Percentiles rank a stretch among this genome's conserved stretches.
These are phyloP conservation scores for Globisporangium barbulae DNA, from an alignment of 352 stramenopile genomes.

Conservation along the genomic window DNA sequence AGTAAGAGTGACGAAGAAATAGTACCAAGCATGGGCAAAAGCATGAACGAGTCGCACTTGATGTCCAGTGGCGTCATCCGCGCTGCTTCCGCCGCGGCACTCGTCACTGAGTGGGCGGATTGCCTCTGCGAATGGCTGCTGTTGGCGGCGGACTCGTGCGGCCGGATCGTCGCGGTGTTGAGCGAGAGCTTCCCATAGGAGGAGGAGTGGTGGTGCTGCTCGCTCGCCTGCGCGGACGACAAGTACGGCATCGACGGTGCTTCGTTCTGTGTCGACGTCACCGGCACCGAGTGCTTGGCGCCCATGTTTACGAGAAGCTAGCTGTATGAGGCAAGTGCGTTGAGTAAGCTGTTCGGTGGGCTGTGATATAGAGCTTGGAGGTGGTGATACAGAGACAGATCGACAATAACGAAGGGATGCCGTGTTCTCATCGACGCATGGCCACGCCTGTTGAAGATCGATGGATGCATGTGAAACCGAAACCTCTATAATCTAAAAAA, in stretches of 20 bases:
- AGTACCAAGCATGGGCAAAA: not conserved
- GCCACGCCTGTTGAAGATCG: not conserved
- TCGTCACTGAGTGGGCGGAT: not conserved
- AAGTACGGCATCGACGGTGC: conserved; percentile 14
- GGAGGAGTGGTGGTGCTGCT: conserved; percentile 8
- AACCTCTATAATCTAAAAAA: not conserved
- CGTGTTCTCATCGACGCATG: not conserved
- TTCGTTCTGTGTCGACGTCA: conserved; percentile 28
- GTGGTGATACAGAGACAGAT: not conserved
- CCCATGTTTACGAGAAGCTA: conserved; percentile 31
- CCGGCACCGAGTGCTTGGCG: conserved; percentile 59
- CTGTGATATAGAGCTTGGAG: not conserved
- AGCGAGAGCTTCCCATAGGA: conserved; percentile 26
- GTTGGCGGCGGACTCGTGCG: conserved; percentile 26
- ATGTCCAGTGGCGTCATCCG: conserved; percentile 52
- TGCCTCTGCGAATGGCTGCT: not conserved
- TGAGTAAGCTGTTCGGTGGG: too few relatives aligned
- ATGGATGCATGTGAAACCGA: not conserved
- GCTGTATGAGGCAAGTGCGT: not conserved
- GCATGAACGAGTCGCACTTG: conserved; percentile 35
- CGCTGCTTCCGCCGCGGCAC: not conserved
- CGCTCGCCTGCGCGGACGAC: not conserved
- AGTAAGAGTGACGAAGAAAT: not conserved
- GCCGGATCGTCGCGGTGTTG: conserved; percentile 44
- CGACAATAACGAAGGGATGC: not conserved